Evolutionary conservation across 768 basidiomycete genomes (phyloP).

Genomic region (Podaxis sp.): DNA sequence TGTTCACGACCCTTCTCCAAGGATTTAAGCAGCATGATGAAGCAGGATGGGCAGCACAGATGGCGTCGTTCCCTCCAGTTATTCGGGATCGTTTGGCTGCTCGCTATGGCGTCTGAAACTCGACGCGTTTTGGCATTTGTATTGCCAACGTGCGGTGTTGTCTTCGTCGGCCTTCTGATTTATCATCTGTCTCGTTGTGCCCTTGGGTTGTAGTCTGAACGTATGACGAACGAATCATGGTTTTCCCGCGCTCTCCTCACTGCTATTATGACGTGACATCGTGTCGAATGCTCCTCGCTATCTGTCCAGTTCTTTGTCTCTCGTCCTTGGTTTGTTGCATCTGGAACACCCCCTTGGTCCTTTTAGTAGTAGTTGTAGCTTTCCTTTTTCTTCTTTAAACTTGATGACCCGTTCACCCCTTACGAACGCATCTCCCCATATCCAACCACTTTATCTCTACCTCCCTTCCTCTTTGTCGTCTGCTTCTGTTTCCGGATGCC

Average conservation of each 20-base stretch:
- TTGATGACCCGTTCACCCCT: constrained; percentile 5
- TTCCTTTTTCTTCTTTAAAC: neutral
- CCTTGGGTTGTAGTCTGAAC: constrained; percentile 7
- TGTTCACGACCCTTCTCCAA: constrained; percentile 87
- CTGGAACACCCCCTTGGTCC: constrained; percentile 33
- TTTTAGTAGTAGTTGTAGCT: constrained; percentile 28
- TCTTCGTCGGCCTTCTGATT: constrained; percentile 3
- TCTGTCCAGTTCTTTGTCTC: constrained; percentile 17
- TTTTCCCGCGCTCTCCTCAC: constrained; percentile 5
- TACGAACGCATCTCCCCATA: neutral
- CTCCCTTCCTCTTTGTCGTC: neutral
- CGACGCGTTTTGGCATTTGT: neutral
- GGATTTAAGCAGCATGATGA: constrained; percentile 90
- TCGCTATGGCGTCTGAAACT: constrained; percentile 76
- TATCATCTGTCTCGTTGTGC: constrained; percentile 2
- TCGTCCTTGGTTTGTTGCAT: constrained; percentile 40
- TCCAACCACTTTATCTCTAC: neutral
- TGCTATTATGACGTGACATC: constrained; percentile 1
- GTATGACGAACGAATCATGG: neutral
- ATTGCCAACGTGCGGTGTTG: neutral
- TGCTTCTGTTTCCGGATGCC: constrained; percentile 12
- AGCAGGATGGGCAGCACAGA: constrained; percentile 80
- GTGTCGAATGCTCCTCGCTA: constrained; percentile 8
- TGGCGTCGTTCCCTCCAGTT: constrained; percentile 77
- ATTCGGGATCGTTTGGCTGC: constrained; percentile 84